Conservation (phyloP, 306 rosid species). For the Casuarina equisetifolia region DNA sequence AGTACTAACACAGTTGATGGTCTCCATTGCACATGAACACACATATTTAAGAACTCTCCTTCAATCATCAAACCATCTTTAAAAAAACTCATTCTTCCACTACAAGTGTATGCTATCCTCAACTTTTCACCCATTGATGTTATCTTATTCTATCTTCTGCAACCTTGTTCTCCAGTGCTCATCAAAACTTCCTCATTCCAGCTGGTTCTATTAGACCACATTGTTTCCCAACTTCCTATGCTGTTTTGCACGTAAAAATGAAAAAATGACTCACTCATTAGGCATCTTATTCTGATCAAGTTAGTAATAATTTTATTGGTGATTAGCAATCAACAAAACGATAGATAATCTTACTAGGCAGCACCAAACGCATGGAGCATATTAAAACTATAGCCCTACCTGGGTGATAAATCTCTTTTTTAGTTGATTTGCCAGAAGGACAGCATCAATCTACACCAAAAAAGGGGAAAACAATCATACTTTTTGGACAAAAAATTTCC, state of each 20-base stretch:
- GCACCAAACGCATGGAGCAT: not conserved
- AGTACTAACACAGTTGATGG: not conserved
- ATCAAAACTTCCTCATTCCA: not conserved
- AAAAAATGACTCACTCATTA: not conserved
- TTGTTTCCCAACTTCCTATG: not conserved
- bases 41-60: not conserved
- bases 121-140: not conserved
- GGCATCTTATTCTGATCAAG: not conserved
- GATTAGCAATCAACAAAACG: not conserved
- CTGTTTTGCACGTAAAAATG: too few species aligned
- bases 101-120: not conserved
- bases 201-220: not conserved
- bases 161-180: not conserved
- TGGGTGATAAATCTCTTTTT: conserved; percentile 65
- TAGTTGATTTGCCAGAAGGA: conserved; percentile 63
- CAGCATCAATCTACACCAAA: conserved; percentile 83
- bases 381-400: conserved; percentile 40
- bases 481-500: conserved; percentile 8
- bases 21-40: not conserved
- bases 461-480: not conserved
- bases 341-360: not conserved
- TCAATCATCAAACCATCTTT: not conserved
- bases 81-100: not conserved
- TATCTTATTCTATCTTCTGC: not conserved
- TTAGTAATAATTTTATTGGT: not conserved